phyloP scores from a whole-genome alignment of 768 basidiomycete species.

The Lepiota subincarnata region DNA sequence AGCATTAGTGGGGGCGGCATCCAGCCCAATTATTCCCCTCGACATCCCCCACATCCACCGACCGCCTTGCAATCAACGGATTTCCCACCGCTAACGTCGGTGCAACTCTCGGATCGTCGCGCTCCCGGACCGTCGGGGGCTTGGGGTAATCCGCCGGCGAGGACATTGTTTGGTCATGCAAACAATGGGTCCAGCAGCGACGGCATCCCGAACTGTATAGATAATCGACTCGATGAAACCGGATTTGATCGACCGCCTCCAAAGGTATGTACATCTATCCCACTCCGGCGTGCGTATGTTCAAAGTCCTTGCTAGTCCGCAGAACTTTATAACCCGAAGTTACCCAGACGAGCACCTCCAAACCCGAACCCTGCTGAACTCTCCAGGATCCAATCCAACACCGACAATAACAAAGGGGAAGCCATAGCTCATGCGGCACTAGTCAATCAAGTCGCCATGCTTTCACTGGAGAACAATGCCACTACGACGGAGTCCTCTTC shows the following conservation, averaged over 20 bases:
- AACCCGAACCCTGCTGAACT: constrained; percentile 20
- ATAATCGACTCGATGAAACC: constrained; percentile 37
- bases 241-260: constrained; percentile 44
- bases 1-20: constrained; percentile 30
- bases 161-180: constrained; percentile 46
- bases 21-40: constrained; percentile 24
- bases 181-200: constrained; percentile 27
- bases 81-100: constrained; percentile 64
- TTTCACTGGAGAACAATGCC: constrained; percentile 25
- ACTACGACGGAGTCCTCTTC: background rate
- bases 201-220: constrained; percentile 17
- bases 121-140: constrained; percentile 56
- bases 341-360: constrained; percentile 21
- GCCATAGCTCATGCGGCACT: constrained; percentile 30
- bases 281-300: background rate
- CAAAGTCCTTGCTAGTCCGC: constrained; percentile 18
- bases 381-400: constrained; percentile 20
- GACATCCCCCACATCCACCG: constrained; percentile 30
- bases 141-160: constrained; percentile 58
- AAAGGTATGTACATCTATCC: constrained; percentile 28
- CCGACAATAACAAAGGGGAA: constrained; percentile 15
- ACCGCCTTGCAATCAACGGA: constrained; percentile 53
- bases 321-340: constrained; percentile 34
- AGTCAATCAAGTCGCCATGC: constrained; percentile 30
- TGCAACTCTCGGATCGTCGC: constrained; percentile 45